phyloP scores from a whole-genome alignment of 140 eudicot species.

The Eryngium alpinum region DNA sequence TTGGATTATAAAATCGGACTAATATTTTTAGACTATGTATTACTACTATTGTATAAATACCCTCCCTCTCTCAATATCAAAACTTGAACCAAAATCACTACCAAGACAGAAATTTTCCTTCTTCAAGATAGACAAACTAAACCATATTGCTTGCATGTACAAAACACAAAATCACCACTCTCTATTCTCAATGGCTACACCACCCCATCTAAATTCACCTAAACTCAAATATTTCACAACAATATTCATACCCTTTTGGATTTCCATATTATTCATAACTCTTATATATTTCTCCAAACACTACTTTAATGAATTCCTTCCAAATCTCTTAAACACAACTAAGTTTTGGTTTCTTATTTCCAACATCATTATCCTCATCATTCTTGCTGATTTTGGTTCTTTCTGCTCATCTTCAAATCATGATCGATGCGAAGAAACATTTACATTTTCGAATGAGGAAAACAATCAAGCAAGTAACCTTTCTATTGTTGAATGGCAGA shows the following conservation, averaged over 20 bases:
- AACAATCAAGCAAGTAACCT: background rate
- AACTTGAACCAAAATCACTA: background rate
- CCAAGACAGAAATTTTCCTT: background rate
- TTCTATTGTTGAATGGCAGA: background rate
- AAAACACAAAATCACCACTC: too few species aligned
- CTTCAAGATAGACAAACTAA: background rate
- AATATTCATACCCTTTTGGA: slow-evolving; percentile 22
- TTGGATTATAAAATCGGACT: too few species aligned
- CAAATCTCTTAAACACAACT: slow-evolving; percentile 27
- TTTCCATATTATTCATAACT: slow-evolving; percentile 18
- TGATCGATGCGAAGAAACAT: slow-evolving; percentile 13
- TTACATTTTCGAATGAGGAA: background rate
- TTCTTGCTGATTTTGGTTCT: slow-evolving; percentile 31
- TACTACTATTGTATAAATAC: too few species aligned
- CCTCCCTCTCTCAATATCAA: too few species aligned
- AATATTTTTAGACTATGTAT: too few species aligned
- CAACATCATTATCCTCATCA: slow-evolving; percentile 39
- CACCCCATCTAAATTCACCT: background rate
- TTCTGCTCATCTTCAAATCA: slow-evolving; percentile 23
- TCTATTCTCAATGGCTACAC: slow-evolving; percentile 9
- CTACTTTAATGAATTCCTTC: slow-evolving; percentile 17
- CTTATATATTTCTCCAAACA: slow-evolving; percentile 15
- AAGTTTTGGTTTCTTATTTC: slow-evolving; percentile 44
- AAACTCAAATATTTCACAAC: background rate
- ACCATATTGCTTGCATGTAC: too few species aligned